phyloP scores from a whole-genome alignment of 805 yeast genomes.

The Kluyveromyces wickerhamii region DNA sequence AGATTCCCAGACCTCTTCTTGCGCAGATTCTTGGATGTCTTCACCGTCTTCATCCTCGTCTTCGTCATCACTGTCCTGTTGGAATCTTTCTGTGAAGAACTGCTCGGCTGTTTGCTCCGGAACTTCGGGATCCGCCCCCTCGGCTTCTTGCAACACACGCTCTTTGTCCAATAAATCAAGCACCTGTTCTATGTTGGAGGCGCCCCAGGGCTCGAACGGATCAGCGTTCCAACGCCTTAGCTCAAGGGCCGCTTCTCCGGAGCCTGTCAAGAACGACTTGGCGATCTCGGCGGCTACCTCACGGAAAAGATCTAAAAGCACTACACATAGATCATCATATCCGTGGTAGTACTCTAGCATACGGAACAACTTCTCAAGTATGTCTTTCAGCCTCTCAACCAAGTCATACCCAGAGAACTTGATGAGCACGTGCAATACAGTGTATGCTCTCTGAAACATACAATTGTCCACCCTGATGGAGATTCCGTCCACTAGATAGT shows the following conservation, averaged over 20 bases:
- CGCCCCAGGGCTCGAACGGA: constrained; percentile 54
- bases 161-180: constrained; percentile 35
- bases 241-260: constrained; percentile 11
- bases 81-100: constrained; percentile 29
- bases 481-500: constrained; percentile 74
- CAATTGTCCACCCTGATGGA: constrained; percentile 63
- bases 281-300: constrained; percentile 46
- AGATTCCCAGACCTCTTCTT: constrained; percentile 52
- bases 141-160: constrained; percentile 13
- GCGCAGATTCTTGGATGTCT: constrained; percentile 3
- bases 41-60: constrained; percentile 16
- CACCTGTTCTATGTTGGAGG: constrained; percentile 38
- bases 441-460: constrained; percentile 64
- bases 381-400: constrained; percentile 60
- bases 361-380: constrained; percentile 65
- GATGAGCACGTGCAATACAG: constrained; percentile 60
- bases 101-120: constrained; percentile 21
- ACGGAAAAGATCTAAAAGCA: constrained; percentile 64
- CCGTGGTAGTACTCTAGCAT: constrained; percentile 82
- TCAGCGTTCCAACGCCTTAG: not conserved
- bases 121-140: not conserved
- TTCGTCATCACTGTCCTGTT: constrained; percentile 34
- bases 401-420: constrained; percentile 62
- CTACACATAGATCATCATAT: constrained; percentile 61
- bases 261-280: constrained; percentile 28